phyloP scores from a whole-genome alignment of 306 rosid species.

The Pyrus pyrifolia region DNA sequence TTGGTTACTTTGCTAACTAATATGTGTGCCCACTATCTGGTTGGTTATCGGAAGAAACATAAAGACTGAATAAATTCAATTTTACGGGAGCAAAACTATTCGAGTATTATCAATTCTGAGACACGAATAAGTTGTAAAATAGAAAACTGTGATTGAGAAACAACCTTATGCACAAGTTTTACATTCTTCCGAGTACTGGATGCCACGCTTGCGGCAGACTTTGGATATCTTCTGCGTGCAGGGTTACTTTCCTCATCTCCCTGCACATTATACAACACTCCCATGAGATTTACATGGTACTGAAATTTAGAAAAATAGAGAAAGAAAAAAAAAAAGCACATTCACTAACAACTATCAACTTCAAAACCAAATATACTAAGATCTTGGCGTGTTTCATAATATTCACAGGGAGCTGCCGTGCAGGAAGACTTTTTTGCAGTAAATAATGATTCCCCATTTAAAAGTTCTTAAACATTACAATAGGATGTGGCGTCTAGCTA shows the following conservation, averaged over 20 bases:
- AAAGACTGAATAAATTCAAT: background rate
- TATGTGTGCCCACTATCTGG: background rate
- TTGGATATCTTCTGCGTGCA: background rate
- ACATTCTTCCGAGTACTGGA: background rate
- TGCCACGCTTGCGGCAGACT: background rate
- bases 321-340: background rate
- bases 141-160: background rate
- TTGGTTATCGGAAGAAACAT: background rate
- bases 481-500: background rate
- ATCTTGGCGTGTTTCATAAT: background rate
- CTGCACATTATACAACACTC: conserved; percentile 3
- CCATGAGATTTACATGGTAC: background rate
- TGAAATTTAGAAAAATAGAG: background rate
- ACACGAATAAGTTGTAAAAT: background rate
- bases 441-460: no score
- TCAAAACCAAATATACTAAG: background rate
- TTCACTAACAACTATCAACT: background rate
- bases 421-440: no score
- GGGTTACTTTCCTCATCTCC: conserved; percentile 6
- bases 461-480: background rate
- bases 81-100: background rate
- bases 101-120: background rate
- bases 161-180: conserved; percentile 13
- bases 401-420: background rate
- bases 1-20: background rate